These are phyloP conservation scores for Tanacetum coccineum DNA, from an alignment of 129 eudicot species.

Conservation along the genomic window DNA sequence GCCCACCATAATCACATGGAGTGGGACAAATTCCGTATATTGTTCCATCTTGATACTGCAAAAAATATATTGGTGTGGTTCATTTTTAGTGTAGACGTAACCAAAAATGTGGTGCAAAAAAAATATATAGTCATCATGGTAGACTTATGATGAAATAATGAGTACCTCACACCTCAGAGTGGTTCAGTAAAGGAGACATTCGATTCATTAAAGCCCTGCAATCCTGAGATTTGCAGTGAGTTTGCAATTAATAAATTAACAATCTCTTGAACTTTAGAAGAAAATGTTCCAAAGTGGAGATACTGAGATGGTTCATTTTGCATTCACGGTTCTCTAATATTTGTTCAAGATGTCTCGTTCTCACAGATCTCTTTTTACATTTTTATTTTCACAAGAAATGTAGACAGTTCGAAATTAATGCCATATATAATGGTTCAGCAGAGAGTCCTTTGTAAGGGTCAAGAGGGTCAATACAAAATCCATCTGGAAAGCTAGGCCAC, in stretches of 20 bases:
- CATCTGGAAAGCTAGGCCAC: too few relatives aligned
- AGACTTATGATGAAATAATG: not conserved
- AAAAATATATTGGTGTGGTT: not conserved
- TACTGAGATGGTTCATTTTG: not conserved
- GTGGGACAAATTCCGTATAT: slow-evolving; percentile 69
- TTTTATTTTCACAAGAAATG: not conserved
- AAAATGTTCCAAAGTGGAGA: too few relatives aligned
- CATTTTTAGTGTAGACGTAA: not conserved
- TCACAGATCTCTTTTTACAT: not conserved
- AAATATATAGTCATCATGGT: not conserved
- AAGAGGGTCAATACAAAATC: too few relatives aligned
- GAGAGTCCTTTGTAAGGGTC: too few relatives aligned
- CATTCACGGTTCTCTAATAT: not conserved
- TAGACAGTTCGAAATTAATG: not conserved
- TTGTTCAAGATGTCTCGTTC: not conserved
- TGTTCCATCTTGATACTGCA: slow-evolving; percentile 69
- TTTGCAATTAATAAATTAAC: not conserved
- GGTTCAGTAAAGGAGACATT: slow-evolving; percentile 97
- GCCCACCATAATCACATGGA: slow-evolving; percentile 73
- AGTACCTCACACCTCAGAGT: slow-evolving; percentile 81
- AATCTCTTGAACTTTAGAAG: not conserved
- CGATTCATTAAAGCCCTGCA: slow-evolving; percentile 96
- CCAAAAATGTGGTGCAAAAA: not conserved
- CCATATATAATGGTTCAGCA: not conserved
- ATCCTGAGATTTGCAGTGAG: slow-evolving; percentile 8